These are phyloP conservation scores for Scalesia atractyloides DNA, from an alignment of 129 eudicot species.

Conservation along the genomic window DNA sequence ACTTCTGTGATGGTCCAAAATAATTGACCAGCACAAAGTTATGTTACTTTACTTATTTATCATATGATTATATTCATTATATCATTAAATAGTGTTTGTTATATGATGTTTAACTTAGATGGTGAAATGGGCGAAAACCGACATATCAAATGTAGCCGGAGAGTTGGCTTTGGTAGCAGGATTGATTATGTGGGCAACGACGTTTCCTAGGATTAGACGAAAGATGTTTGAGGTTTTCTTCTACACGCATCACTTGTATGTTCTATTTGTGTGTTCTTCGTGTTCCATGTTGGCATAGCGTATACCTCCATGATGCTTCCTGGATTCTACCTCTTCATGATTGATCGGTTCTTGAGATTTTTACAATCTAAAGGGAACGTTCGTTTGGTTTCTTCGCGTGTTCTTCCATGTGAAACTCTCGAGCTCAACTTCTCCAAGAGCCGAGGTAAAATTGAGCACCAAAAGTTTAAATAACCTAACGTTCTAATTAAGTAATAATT, in stretches of 20 bases:
- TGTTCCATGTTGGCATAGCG: conserved; percentile 68
- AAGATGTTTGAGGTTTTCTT: conserved; percentile 79
- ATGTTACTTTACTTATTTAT: background rate
- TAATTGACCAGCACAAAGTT: conserved; percentile 16
- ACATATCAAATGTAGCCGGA: conserved; percentile 62
- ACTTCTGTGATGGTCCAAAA: conserved; percentile 18
- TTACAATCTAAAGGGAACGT: conserved; percentile 56
- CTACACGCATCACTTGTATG: conserved; percentile 68
- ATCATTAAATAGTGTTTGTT: background rate
- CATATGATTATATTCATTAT: background rate
- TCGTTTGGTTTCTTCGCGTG: conserved; percentile 61
- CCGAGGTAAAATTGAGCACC: conserved; percentile 35
- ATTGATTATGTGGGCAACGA: conserved; percentile 61
- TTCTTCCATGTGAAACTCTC: conserved; percentile 60
- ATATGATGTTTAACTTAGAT: conserved; percentile 40
- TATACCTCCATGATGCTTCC: conserved; percentile 66
- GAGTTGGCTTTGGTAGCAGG: conserved; percentile 62
- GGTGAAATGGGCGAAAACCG: conserved; percentile 60
- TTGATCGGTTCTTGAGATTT: conserved; percentile 68
- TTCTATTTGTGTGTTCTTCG: conserved; percentile 62
- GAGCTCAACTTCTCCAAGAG: conserved; percentile 77
- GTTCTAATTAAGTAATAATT: background rate
- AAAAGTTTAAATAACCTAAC: background rate
- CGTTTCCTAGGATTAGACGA: conserved; percentile 55
- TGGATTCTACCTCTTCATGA: conserved; percentile 73